phyloP scores from a whole-genome alignment of 805 yeast genomes.

The Yarrowia bubula region DNA sequence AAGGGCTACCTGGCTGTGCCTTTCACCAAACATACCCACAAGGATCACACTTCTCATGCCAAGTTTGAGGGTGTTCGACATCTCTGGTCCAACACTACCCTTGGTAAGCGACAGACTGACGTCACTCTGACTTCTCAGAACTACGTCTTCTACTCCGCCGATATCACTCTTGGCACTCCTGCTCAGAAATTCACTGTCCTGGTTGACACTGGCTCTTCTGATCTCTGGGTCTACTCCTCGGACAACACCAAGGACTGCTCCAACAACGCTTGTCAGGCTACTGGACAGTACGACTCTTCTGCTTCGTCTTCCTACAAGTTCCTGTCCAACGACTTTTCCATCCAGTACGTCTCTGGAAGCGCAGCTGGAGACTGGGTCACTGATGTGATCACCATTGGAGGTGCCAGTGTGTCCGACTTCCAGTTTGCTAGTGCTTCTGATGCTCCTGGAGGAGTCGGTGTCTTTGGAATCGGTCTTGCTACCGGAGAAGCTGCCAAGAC shows the following conservation, averaged over 20 bases:
- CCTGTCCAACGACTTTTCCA: constrained; percentile 32
- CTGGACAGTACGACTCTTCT: constrained; percentile 24
- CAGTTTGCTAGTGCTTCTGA: constrained; percentile 29
- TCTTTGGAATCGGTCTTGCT: constrained; percentile 31
- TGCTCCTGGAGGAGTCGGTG: constrained; percentile 25
- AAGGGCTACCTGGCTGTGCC: not conserved
- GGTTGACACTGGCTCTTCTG: constrained; percentile 72
- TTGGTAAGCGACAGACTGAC: not conserved
- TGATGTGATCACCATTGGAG: constrained; percentile 56
- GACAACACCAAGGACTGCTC: constrained; percentile 10
- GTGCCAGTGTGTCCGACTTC: constrained; percentile 43
- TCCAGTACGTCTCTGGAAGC: constrained; percentile 41
- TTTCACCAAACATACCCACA: constrained; percentile 2
- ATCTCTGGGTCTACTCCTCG: constrained; percentile 51
- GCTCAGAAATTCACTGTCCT: constrained; percentile 52
- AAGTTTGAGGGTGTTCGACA: not conserved
- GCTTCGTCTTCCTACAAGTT: constrained; percentile 34
- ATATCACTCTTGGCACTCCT: constrained; percentile 52
- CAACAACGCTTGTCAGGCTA: not conserved
- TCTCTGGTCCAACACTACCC: not conserved
- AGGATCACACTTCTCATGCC: not conserved
- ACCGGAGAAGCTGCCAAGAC: constrained; percentile 30
- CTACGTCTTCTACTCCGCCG: constrained; percentile 15
- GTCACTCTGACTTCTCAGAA: constrained; percentile 15
- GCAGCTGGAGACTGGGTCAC: constrained; percentile 55